Evolutionary conservation across 495 filamentous ascomycete species (phyloP).

Genomic region (Penicillium turbatum): DNA sequence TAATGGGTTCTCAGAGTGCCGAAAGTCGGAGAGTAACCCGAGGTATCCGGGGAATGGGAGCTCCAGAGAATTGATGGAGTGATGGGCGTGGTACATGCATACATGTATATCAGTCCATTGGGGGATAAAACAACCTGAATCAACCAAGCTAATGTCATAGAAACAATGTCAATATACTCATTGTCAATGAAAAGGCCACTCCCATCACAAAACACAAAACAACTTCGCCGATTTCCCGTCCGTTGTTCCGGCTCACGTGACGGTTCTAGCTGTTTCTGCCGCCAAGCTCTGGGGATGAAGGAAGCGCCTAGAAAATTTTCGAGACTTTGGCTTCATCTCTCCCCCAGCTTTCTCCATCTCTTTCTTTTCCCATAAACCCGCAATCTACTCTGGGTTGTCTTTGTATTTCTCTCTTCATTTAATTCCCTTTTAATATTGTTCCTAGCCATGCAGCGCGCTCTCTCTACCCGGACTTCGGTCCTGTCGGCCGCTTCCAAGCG

Average conservation of each 20-base stretch:
- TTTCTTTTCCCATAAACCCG: constrained; percentile 20
- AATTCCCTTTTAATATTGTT: constrained; percentile 26
- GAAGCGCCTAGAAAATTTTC: constrained; percentile 50
- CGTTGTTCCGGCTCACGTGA: constrained; percentile 33
- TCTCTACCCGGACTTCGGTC: constrained; percentile 63
- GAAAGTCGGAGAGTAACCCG: background rate
- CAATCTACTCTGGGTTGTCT: constrained; percentile 24
- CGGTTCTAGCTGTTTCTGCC: constrained; percentile 45
- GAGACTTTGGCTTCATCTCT: constrained; percentile 47
- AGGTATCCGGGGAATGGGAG: background rate
- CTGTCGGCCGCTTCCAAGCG: constrained; percentile 63
- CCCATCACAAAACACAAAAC: no score
- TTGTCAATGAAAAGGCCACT: background rate
- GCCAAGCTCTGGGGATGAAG: constrained; percentile 46
- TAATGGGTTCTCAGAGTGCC: background rate
- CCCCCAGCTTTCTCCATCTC: constrained; percentile 23
- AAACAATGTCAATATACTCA: background rate
- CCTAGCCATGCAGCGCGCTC: constrained; percentile 67
- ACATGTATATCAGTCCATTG: no score
- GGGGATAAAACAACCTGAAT: no score
- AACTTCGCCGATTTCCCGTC: background rate
- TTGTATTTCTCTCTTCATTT: constrained; percentile 18
- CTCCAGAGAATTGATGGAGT: no score
- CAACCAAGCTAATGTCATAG: no score
- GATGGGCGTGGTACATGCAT: no score